A percentile compares a stretch with the other conserved stretches of the same genome.
Evolutionary conservation across 2,329 filamentous ascomycete species (phyloP).

Genomic region (Gyromitra esculenta): DNA sequence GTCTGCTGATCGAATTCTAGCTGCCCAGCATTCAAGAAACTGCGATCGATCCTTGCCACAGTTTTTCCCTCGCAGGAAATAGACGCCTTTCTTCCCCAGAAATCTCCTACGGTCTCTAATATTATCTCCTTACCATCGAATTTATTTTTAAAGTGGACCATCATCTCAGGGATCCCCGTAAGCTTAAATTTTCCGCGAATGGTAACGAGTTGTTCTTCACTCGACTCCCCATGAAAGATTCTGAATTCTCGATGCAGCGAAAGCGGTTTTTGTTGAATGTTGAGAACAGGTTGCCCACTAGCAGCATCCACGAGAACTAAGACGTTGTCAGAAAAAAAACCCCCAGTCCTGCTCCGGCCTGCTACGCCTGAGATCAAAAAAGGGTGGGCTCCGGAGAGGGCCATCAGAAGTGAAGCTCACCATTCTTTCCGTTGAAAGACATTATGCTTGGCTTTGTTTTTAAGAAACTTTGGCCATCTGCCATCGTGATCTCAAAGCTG

Average conservation of each 20-base stretch:
- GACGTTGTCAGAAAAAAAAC: background rate
- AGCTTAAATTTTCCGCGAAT: constrained; percentile 57
- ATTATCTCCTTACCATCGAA: constrained; percentile 62
- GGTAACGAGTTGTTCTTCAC: constrained; percentile 55
- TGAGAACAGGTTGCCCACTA: constrained; percentile 38
- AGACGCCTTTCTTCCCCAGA: constrained; percentile 67
- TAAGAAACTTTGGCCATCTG: constrained; percentile 66
- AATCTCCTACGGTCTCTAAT: constrained; percentile 70
- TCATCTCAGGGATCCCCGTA: constrained; percentile 65
- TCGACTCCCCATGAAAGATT: constrained; percentile 51
- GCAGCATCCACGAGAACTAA: constrained; percentile 12
- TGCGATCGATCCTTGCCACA: constrained; percentile 70
- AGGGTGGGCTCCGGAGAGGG: background rate
- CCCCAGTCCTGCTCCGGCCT: background rate
- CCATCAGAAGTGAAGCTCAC: background rate
- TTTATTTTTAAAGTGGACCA: constrained; percentile 67
- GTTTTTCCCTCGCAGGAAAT: constrained; percentile 67
- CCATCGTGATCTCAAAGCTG: constrained; percentile 70
- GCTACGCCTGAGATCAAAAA: background rate
- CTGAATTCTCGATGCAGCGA: constrained; percentile 57
- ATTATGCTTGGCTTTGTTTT: constrained; percentile 68
- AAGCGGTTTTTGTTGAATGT: constrained; percentile 55
- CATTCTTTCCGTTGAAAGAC: constrained; percentile 57
- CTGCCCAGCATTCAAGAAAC: constrained; percentile 68
- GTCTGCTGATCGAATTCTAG: constrained; percentile 71